Base-by-base conservation (phyloP, 2,329 filamentous ascomycete species). In the Nakataea oryzae region DNA sequence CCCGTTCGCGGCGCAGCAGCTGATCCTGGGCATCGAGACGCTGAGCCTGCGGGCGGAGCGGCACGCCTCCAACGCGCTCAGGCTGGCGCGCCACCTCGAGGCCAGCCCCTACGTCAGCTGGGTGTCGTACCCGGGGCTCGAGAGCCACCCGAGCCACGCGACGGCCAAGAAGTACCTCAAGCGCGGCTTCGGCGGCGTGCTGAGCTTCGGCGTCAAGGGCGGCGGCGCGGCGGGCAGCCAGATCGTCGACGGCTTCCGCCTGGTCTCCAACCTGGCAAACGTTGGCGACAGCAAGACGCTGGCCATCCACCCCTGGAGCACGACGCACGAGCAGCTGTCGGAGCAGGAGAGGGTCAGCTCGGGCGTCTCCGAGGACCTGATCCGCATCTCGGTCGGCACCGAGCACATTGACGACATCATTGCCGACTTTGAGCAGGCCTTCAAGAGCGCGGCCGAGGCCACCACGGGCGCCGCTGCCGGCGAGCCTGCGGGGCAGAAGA, bases 391-490 rank as follows among this genome's bases (percentile, higher is more conserved):
- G 0, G 93, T 97, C 63, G 93, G 93, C 61, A 96, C 89, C 0
- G 93, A 97, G 78, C 92, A 97, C 74, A 96, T 97, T 72, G 93
- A 96, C 78, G 93, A 97, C 71, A 97, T 97, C 70, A 95, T 96
- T 71, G 89, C 87, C 69, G 93, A 97, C 76, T 97, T 97, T 73
- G 88, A 93, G 75, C 93, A 96, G 79, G 90, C 90, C 0, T 96
- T 97, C 76, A 82, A 85, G 71, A 81, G 83, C 29, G 81, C 83
- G 0, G 70, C 74, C 28, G 81, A 78, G 9, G 74, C 80, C 4
- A 76, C 70, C n/a, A 74, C 71, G 9, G 69, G 71, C 57, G 72
- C 69, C 2, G 70, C 66, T 65, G 66, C 27, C 21, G 59, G 27
- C 13, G 9, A 56, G 54, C 24, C 59, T 26, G 34, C 55, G 3